Percentiles rank a stretch among this genome's conserved stretches.
Conservation (phyloP, 805 yeast genomes). For the Candida sakaeoensis region DNA sequence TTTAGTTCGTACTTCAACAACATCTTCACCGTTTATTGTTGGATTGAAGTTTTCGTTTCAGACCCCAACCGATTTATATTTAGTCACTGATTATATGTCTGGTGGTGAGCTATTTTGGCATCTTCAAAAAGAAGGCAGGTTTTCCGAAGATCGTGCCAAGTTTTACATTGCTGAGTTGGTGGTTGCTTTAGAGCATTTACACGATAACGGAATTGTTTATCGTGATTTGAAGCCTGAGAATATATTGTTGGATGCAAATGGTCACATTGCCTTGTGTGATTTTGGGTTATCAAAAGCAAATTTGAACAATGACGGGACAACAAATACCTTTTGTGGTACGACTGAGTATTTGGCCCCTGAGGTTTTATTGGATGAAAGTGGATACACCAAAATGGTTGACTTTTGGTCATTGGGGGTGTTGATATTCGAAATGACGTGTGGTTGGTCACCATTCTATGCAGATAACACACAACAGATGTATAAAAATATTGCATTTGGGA, state of each 20-base stretch:
- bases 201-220: conserved; percentile 92
- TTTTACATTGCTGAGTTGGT: conserved; percentile 96
- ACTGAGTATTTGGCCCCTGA: conserved; percentile 98
- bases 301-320: conserved; percentile 77
- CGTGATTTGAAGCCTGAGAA: conserved; percentile 97
- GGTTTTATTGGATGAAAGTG: conserved; percentile 89
- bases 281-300: conserved; percentile 96
- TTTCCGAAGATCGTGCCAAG: conserved; percentile 89
- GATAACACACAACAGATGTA: conserved; percentile 98
- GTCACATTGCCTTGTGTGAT: conserved; percentile 96
- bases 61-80: conserved; percentile 86
- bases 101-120: conserved; percentile 98
- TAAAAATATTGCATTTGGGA: conserved; percentile 97
- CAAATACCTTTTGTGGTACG: conserved; percentile 97
- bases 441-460: conserved; percentile 98
- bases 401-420: conserved; percentile 98
- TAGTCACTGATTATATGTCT: conserved; percentile 96
- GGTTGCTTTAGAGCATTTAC: conserved; percentile 88
- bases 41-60: conserved; percentile 95
- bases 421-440: conserved; percentile 98
- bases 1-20: conserved; percentile 84
- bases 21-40: conserved; percentile 89
- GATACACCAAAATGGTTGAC: conserved; percentile 98
- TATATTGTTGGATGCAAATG: conserved; percentile 90
- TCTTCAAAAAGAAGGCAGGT: conserved; percentile 93